phyloP scores from a whole-genome alignment of 108 stramenopile genomes.

The Fragilaria radians region DNA sequence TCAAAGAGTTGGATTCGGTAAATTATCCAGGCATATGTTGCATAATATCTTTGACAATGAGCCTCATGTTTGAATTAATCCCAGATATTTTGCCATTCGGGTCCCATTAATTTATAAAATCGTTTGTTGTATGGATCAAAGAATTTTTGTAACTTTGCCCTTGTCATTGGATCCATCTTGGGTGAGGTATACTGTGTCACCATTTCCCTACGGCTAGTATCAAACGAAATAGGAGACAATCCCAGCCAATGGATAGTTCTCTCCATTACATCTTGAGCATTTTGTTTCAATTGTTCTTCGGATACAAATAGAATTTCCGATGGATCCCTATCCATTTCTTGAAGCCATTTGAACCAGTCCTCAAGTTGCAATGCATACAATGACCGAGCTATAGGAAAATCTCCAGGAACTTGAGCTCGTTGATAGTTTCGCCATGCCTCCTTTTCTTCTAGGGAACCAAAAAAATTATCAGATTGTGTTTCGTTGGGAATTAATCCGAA shows the following conservation, averaged over 20 bases:
- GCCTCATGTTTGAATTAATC: too few species aligned
- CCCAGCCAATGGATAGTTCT: slow-evolving; percentile 3
- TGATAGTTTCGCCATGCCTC: slow-evolving; percentile 19
- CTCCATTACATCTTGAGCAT: background rate
- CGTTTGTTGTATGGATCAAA: slow-evolving; percentile 11
- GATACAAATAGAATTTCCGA: slow-evolving; percentile 7
- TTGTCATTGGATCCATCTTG: background rate
- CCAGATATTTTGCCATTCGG: slow-evolving; percentile 3
- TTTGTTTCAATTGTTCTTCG: slow-evolving; percentile 6
- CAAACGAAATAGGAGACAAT: background rate
- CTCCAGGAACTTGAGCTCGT: background rate
- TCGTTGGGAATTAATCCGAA: slow-evolving; percentile 43
- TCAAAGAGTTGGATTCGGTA: too few species aligned
- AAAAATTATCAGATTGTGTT: slow-evolving; percentile 17
- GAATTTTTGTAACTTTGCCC: slow-evolving; percentile 6
- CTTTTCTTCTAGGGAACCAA: slow-evolving; percentile 9
- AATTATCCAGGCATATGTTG: too few species aligned
- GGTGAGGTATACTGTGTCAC: background rate
- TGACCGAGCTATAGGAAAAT: slow-evolving; percentile 12
- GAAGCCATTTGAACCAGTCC: slow-evolving; percentile 17
- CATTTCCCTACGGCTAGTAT: background rate
- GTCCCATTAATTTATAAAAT: slow-evolving; percentile 5
- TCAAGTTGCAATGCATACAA: slow-evolving; percentile 19
- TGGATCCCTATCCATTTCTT: slow-evolving; percentile 12
- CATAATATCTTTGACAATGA: too few species aligned